Percentiles rank a stretch among this genome's conserved stretches.
These are phyloP conservation scores for Alternaria panax DNA, from an alignment of 2,329 filamentous ascomycete species.

Conservation along the genomic window DNA sequence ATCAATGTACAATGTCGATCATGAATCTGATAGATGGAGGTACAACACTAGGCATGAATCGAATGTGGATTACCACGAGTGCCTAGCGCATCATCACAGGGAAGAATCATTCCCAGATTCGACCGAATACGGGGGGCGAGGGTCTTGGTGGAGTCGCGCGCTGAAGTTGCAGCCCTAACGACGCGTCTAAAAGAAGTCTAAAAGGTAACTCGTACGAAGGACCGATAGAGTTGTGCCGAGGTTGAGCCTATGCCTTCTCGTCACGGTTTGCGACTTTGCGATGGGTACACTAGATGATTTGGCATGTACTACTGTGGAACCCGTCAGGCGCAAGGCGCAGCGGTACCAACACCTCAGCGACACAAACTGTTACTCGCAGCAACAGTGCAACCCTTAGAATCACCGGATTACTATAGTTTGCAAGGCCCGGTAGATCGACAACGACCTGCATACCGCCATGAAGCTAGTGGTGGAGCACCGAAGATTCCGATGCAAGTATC, in stretches of 20 bases:
- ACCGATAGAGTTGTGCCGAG: not conserved
- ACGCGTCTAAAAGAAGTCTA: not conserved
- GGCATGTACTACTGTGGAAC: not conserved
- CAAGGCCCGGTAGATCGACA: constrained; percentile 2
- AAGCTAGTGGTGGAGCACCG: not conserved
- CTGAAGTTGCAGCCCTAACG: not conserved
- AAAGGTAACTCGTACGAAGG: not conserved
- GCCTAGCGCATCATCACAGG: not conserved
- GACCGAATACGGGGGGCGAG: constrained; percentile 2
- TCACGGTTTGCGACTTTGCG: not conserved
- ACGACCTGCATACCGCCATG: not conserved
- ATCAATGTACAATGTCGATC: no score
- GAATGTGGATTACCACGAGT: not conserved
- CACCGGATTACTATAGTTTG: not conserved
- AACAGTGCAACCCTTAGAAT: not conserved
- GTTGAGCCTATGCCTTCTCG: not conserved
- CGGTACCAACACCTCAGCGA: not conserved
- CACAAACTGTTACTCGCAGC: not conserved
- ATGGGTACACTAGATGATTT: no score
- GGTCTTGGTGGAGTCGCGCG: not conserved
- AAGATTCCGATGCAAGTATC: not conserved
- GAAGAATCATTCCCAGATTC: not conserved
- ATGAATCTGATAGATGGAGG: no score
- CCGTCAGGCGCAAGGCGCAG: not conserved
- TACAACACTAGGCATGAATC: not conserved